Base-by-base conservation (phyloP, 495 filamentous ascomycete genomes). In the Aspergillus leporis region DNA sequence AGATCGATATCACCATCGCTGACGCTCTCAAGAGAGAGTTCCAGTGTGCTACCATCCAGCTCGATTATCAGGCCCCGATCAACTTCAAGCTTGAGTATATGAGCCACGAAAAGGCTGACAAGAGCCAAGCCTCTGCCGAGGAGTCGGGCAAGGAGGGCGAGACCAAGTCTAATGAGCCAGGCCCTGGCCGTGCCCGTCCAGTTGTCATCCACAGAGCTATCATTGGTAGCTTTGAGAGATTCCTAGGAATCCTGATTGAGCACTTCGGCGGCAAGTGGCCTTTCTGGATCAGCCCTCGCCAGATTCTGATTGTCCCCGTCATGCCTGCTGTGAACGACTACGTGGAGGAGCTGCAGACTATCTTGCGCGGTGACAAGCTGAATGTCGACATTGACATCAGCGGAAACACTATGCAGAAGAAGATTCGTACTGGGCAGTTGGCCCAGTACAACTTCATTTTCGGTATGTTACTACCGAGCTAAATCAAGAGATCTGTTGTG, bases 191-290 rank as follows among this genome's bases (percentile, higher is more conserved):
- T 70, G 92, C 92, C 48, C 87, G 94, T 12, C 94, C 94, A 3
- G 94, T 98, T 64, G 95, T 98, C 81, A 94, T 98, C 60, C 94
- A 98, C 74, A 90, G 94, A 59, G 94, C 94, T 49, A 94, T 98
- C 70, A 87, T 91, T 52, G 94, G 94, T 54, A 90, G 86, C 62
- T 90, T 97, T 65, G 94, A 98, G 78, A 89, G 94, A 46, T 97
- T 98, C 78, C 88, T 95, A 58, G 94, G 88, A 55, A 96, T 98
- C 61, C 76, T 97, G 56, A 92, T 81, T 23, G 94, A 98, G 77
- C 94, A 98, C 71, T 98, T 97, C 68, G 94, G 80, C 41, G 94
- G 94, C 61, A 97, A 96, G 76, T 98, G 93, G 93, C 94, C 94
- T 0, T 96, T 97, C 83, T 98, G 94, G 94, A 75, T 98, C 58